A percentile compares a stretch with the other conserved stretches of the same genome.
Evolutionary conservation across 2,329 filamentous ascomycete genomes (phyloP).

Genomic region (Fusarium acutatum): DNA sequence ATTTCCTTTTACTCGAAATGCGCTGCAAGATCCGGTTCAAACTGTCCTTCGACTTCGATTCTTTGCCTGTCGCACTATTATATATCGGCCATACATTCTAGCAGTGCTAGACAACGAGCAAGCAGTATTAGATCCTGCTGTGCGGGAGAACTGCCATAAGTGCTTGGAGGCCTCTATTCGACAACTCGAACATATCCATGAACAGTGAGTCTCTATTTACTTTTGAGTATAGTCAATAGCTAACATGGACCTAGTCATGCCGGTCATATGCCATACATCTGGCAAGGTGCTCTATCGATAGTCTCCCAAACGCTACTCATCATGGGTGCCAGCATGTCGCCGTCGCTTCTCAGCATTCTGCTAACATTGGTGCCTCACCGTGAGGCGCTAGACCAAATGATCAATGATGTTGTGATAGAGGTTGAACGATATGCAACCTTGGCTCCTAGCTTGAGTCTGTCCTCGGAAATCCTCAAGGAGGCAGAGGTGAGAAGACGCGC

Average conservation of each 20-base stretch:
- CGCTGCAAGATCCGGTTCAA: conserved; percentile 77
- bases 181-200: conserved; percentile 80
- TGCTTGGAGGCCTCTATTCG: conserved; percentile 82
- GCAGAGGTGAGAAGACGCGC: conserved; percentile 76
- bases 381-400: conserved; percentile 76
- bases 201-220: conserved; percentile 66
- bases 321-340: conserved; percentile 86
- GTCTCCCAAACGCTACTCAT: conserved; percentile 83
- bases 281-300: conserved; percentile 85
- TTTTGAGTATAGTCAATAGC: not conserved
- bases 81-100: conserved; percentile 84
- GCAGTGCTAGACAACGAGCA: conserved; percentile 82
- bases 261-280: conserved; percentile 85
- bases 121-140: conserved; percentile 73
- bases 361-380: conserved; percentile 62
- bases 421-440: conserved; percentile 78
- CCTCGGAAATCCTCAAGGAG: conserved; percentile 83
- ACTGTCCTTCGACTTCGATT: conserved; percentile 82
- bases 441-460: conserved; percentile 77
- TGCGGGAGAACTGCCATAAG: conserved; percentile 81
- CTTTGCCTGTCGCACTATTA: conserved; percentile 86
- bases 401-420: conserved; percentile 79
- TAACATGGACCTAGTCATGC: conserved; percentile 65
- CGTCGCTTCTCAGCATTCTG: conserved; percentile 73
- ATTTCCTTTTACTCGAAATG: conserved; percentile 75